phyloP scores from a whole-genome alignment of 495 filamentous ascomycete species.

The Entonaema liquescens region DNA sequence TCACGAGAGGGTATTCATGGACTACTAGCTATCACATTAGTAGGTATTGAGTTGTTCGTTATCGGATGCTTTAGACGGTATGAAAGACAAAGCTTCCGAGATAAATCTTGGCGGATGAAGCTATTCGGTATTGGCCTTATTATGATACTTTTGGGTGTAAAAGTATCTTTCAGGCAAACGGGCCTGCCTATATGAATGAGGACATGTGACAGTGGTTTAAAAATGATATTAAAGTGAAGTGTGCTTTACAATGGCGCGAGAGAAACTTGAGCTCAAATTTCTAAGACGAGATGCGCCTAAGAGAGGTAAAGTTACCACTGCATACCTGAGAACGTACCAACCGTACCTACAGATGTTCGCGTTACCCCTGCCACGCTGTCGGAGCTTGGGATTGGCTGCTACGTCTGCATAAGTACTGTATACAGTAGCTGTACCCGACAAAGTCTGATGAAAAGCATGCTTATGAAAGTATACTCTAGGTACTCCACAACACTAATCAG shows the following conservation, averaged over 20 bases:
- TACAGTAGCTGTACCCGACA: neutral
- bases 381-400: neutral
- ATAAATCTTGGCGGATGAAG: neutral
- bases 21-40: conserved; percentile 12
- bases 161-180: neutral
- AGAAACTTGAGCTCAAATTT: conserved; percentile 29
- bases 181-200: neutral
- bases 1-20: conserved; percentile 26
- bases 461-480: neutral
- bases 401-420: neutral
- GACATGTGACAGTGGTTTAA: neutral
- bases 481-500: neutral
- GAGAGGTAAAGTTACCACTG: neutral
- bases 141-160: neutral
- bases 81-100: neutral
- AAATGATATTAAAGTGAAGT: conserved; percentile 13
- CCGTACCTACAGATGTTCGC: conserved; percentile 23
- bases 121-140: neutral
- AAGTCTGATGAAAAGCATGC: too few species aligned
- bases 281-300: conserved; percentile 29
- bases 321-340: conserved; percentile 1
- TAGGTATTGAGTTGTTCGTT: conserved; percentile 15
- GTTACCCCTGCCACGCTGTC: conserved; percentile 24
- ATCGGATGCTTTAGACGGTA: neutral
- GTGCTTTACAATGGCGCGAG: conserved; percentile 19